These are phyloP conservation scores for Vaccinium myrtillus DNA, from an alignment of 148 eudicot genomes.

Conservation along the genomic window DNA sequence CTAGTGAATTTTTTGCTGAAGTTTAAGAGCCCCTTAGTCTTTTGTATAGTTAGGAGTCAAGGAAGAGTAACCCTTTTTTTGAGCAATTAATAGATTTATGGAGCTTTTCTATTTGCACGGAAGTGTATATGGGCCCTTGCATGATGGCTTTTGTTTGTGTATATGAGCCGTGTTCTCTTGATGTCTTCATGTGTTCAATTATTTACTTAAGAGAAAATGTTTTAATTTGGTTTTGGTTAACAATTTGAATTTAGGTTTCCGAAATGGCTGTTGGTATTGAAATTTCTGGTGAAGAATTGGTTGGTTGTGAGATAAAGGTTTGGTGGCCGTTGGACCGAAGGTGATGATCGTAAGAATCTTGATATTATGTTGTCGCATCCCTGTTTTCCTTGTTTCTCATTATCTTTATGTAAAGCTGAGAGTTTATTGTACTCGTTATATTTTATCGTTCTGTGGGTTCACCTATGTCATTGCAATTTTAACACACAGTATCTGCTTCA, in stretches of 20 bases:
- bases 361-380: background rate
- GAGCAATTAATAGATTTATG: background rate
- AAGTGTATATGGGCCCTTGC: background rate
- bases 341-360: slow-evolving; percentile 34
- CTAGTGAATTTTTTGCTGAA: background rate
- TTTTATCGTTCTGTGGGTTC: background rate
- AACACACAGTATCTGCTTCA: background rate
- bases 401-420: background rate
- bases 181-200: background rate
- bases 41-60: background rate
- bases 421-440: background rate
- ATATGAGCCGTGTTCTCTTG: background rate
- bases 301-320: slow-evolving; percentile 22
- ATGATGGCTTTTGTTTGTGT: background rate
- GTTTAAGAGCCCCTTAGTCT: background rate
- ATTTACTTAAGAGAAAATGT: background rate
- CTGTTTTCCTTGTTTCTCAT: background rate
- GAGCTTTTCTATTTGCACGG: background rate
- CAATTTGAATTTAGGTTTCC: slow-evolving; percentile 3
- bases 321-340: slow-evolving; percentile 77
- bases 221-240: background rate
- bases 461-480: background rate
- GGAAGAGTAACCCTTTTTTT: background rate
- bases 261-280: slow-evolving; percentile 4
- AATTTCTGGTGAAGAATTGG: slow-evolving; percentile 20